Evolutionary conservation across 139 green algal genomes (phyloP), one percentile per base, ranked within the genome.

Genomic region (Zygnema circumcarinatum): DNA sequence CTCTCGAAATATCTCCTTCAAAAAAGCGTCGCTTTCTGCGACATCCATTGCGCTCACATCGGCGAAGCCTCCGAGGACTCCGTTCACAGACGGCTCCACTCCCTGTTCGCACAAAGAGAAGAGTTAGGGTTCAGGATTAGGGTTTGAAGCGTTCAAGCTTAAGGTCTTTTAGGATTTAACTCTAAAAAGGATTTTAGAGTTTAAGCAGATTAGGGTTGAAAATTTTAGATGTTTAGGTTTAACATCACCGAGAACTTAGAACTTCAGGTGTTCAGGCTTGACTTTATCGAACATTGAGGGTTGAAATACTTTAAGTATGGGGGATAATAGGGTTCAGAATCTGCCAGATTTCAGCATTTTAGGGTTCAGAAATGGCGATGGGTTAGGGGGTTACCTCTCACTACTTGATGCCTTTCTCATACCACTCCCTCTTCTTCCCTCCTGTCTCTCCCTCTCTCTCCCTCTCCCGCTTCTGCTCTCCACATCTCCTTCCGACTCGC

Each of bases 41-140:
- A 98, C 92, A 81, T 99, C 96, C 0, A 92, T 40, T 35, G 89
- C 79, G 21, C 92, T 95, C 0, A 98, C 94, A 67, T 94, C 89
- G 25, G 94, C 96, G 79, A 93, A 98, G 40, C 91, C 91, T 21
- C 91, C 91, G n/a, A 93, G 74, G 36, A 91, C 87, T 36, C 87
- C 87, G 41, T 91, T 82, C 69, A 91, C 87, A 2, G 39, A 81
- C 16, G 85, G 76, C 56, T 90, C 85, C 79, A 90, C 85, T 22
- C 31, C 11, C 85, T 89, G 80, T 11, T 1, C 32, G 52, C 33
- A 83, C 3, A n/a, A n/a, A n/a, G n/a, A n/a, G n/a, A n/a, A n/a
- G n/a, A n/a, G n/a, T n/a, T 32, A 31, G 74, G 74, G 74, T 76
- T 35, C 11, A 83, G 40, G 11, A 85, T 35, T 25, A 54, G 40